These are phyloP conservation scores for Epithele typhae DNA, from an alignment of 768 basidiomycete genomes.

Conservation along the genomic window DNA sequence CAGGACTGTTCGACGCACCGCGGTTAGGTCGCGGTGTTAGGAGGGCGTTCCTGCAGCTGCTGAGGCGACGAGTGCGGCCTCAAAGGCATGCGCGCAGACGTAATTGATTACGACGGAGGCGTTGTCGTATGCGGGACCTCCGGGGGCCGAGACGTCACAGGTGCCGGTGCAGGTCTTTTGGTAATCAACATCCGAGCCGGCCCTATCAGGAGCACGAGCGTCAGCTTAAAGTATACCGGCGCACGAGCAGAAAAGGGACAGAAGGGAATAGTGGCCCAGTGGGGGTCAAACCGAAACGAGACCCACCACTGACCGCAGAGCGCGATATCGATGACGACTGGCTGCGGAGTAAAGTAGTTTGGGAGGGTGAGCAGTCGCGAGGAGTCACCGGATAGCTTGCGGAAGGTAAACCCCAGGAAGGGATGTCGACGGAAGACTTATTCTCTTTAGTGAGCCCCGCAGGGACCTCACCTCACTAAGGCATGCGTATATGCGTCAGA, in stretches of 20 bases:
- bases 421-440: constrained; percentile 30
- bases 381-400: constrained; percentile 34
- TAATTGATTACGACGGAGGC: constrained; percentile 69
- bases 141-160: constrained; percentile 47
- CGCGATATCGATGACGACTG: constrained; percentile 50
- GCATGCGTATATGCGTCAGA: no score
- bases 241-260: constrained; percentile 27
- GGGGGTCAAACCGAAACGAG: background rate
- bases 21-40: background rate
- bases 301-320: constrained; percentile 48
- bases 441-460: constrained; percentile 26
- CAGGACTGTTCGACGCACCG: background rate
- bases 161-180: constrained; percentile 21
- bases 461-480: constrained; percentile 34
- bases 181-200: no score
- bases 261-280: no score
- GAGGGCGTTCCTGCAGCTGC: constrained; percentile 3
- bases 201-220: no score
- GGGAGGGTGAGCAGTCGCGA: constrained; percentile 34
- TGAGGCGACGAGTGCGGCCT: constrained; percentile 15
- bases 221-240: no score
- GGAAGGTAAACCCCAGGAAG: constrained; percentile 40
- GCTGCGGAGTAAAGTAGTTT: constrained; percentile 41
- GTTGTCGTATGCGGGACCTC: constrained; percentile 47
- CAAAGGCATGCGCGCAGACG: constrained; percentile 53